Conservation (phyloP, 208 protist species). For the Trypanosoma lewisi region DNA sequence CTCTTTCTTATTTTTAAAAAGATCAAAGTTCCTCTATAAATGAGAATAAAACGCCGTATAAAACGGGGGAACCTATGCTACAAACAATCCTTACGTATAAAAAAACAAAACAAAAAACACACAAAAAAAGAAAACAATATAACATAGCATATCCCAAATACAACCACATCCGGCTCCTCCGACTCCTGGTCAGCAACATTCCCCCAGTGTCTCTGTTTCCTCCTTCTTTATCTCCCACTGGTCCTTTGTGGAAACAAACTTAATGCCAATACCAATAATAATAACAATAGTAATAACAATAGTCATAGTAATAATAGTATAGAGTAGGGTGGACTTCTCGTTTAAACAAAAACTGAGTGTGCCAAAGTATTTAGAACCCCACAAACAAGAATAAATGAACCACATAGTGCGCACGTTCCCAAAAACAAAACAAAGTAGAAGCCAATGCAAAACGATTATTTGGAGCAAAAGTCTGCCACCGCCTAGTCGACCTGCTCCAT, state of each 20-base stretch:
- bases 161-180: too few relatives aligned
- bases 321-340: background rate
- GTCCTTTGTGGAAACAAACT: background rate
- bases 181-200: slow-evolving; percentile 15
- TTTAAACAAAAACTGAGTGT: background rate
- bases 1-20: background rate
- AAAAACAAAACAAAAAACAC: too few relatives aligned
- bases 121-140: slow-evolving; percentile 7
- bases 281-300: background rate
- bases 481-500: slow-evolving; percentile 97
- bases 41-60: too few relatives aligned
- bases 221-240: background rate
- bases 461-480: too few relatives aligned
- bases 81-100: too few relatives aligned
- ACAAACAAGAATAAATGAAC: background rate
- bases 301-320: slow-evolving; percentile 1
- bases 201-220: background rate
- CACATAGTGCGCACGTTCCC: too few relatives aligned
- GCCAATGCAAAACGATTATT: background rate
- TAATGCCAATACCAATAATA: background rate
- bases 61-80: too few relatives aligned
- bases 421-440: slow-evolving; percentile 12
- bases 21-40: background rate
- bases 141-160: too few relatives aligned
- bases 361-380: background rate